phyloP scores from a whole-genome alignment of 441 rosid species.

The Monsonia emarginata region DNA sequence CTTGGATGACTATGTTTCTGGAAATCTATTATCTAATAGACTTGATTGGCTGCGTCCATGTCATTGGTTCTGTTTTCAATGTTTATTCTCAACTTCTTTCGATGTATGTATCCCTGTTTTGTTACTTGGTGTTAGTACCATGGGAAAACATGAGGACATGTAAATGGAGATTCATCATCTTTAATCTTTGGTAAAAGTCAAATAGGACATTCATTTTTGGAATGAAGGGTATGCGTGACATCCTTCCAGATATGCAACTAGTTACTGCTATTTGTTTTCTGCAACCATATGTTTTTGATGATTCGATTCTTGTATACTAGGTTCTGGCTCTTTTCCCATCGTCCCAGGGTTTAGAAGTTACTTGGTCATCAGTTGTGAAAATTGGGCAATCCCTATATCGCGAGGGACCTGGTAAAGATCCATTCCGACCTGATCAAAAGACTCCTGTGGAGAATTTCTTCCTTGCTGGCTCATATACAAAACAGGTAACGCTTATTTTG shows the following conservation, averaged over 20 bases:
- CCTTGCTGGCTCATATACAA: conserved; percentile 89
- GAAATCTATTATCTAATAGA: neutral
- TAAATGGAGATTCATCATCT: too few species aligned
- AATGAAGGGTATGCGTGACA: too few species aligned
- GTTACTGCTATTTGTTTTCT: too few species aligned
- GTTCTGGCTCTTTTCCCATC: conserved; percentile 74
- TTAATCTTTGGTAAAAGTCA: too few species aligned
- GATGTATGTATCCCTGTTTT: too few species aligned
- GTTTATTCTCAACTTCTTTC: too few species aligned
- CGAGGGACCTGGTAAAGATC: conserved; percentile 89
- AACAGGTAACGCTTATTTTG: conserved; percentile 45
- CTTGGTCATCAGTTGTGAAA: conserved; percentile 90
- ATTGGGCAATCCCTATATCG: conserved; percentile 85
- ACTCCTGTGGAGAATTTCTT: conserved; percentile 83
- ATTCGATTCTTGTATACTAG: conserved; percentile 30
- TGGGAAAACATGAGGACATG: too few species aligned
- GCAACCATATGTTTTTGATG: neutral
- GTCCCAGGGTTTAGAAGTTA: conserved; percentile 68
- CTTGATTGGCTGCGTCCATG: neutral
- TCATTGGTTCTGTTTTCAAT: neutral
- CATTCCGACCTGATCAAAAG: conserved; percentile 88
- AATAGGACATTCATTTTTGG: too few species aligned
- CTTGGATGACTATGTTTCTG: neutral
- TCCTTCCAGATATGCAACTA: too few species aligned
- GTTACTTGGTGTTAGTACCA: too few species aligned